A percentile compares a stretch with the other conserved stretches of the same genome.
phyloP scores from a whole-genome alignment of 2,329 filamentous ascomycete genomes.

The Pyrenophora tritici-repentis region DNA sequence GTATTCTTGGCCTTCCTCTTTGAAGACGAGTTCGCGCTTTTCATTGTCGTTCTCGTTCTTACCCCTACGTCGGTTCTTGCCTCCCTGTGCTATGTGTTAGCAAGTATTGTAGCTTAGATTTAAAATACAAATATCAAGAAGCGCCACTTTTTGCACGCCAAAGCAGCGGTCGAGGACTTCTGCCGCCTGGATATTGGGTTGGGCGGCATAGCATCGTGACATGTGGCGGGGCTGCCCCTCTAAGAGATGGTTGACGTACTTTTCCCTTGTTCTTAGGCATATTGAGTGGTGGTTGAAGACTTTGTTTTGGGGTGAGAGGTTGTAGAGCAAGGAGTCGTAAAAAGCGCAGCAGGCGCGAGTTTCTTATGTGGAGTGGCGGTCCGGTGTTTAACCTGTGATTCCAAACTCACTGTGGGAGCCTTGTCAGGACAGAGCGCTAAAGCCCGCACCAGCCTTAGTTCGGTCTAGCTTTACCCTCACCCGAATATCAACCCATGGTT shows the following conservation, averaged over 20 bases:
- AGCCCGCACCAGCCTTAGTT: not conserved
- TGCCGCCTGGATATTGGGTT: constrained; percentile 11
- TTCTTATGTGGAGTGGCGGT: constrained; percentile 19
- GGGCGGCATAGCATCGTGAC: constrained; percentile 16
- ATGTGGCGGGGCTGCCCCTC: constrained; percentile 29
- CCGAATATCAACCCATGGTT: constrained; percentile 2
- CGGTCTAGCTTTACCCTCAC: constrained; percentile 11
- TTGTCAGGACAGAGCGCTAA: constrained; percentile 17
- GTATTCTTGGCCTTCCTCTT: constrained; percentile 94
- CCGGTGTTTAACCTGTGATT: constrained; percentile 20
- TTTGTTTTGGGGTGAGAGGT: constrained; percentile 8
- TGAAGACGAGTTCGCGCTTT: constrained; percentile 98
- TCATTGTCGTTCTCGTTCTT: constrained; percentile 98
- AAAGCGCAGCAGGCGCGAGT: constrained; percentile 11
- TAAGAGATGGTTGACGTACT: constrained; percentile 57
- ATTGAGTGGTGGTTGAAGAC: constrained; percentile 46
- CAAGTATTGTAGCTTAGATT: not conserved
- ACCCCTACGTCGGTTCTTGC: constrained; percentile 97
- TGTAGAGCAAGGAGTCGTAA: constrained; percentile 2
- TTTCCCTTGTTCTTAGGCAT: constrained; percentile 99
- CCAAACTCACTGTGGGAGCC: constrained; percentile 22
- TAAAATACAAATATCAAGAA: not conserved
- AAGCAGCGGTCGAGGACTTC: too few relatives aligned
- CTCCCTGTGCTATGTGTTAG: constrained; percentile 65
- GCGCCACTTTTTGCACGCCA: not conserved